These are phyloP conservation scores for Hysterangium stoloniferum DNA, from an alignment of 768 basidiomycete species.

Conservation along the genomic window DNA sequence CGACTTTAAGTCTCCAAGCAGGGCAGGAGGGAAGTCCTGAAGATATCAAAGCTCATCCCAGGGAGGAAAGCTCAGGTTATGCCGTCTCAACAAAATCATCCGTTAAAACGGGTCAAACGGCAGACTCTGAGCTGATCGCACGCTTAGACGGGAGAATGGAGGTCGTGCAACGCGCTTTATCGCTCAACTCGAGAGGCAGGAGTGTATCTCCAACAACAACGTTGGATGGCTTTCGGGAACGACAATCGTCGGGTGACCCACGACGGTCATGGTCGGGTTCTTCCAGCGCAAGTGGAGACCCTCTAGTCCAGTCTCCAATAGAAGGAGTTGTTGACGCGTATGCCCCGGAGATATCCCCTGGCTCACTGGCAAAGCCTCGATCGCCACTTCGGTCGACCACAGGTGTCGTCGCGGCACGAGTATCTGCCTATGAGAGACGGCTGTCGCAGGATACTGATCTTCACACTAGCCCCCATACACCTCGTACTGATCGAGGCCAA, in stretches of 20 bases:
- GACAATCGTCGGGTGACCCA: background rate
- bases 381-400: background rate
- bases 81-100: slow-evolving; percentile 3
- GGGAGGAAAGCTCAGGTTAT: slow-evolving; percentile 35
- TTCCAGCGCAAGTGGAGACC: background rate
- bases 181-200: slow-evolving; percentile 10
- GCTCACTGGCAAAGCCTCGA: slow-evolving; percentile 2
- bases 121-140: slow-evolving; percentile 64
- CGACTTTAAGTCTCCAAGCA: slow-evolving; percentile 19
- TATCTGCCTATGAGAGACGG: slow-evolving; percentile 52
- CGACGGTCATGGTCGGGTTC: background rate
- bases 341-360: background rate
- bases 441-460: slow-evolving; percentile 39
- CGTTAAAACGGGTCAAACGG: slow-evolving; percentile 48
- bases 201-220: slow-evolving; percentile 10
- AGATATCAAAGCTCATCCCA: slow-evolving; percentile 20
- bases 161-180: slow-evolving; percentile 45
- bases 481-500: slow-evolving; percentile 24
- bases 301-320: slow-evolving; percentile 27
- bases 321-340: no score
- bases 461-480: slow-evolving; percentile 24
- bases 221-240: background rate
- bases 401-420: slow-evolving; percentile 38
- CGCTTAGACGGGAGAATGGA: slow-evolving; percentile 59
- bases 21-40: slow-evolving; percentile 13